Evolutionary conservation across 208 protist species (phyloP).

Genomic region (Sergeia podlipaevii): DNA sequence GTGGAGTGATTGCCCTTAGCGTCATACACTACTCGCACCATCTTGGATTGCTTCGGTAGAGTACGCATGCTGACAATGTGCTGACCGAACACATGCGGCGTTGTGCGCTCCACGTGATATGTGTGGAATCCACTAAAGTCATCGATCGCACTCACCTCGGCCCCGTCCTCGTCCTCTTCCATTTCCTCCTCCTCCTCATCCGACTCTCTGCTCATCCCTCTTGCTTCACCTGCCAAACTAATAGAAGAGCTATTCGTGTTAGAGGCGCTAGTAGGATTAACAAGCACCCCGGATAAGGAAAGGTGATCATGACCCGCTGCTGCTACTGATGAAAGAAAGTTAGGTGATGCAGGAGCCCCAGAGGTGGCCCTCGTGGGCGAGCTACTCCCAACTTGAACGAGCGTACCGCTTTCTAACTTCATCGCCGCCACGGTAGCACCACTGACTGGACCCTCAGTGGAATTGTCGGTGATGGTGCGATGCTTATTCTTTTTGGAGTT

Average conservation of each 20-base stretch:
- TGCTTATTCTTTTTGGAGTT: not conserved
- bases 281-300: too few relatives aligned
- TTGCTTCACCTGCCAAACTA: not conserved
- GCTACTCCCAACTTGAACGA: too few relatives aligned
- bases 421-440: too few relatives aligned
- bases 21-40: constrained; percentile 26
- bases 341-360: too few relatives aligned
- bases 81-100: constrained; percentile 13
- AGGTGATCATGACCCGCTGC: too few relatives aligned
- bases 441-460: too few relatives aligned
- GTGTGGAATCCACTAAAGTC: constrained; percentile 20
- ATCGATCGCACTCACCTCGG: constrained; percentile 9
- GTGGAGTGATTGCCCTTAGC: constrained; percentile 15
- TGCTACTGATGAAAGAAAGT: too few relatives aligned
- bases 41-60: constrained; percentile 15
- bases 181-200: not conserved
- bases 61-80: constrained; percentile 17
- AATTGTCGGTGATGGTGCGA: too few relatives aligned
- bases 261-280: too few relatives aligned
- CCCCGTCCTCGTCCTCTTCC: constrained; percentile 3
- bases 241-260: too few relatives aligned
- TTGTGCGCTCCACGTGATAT: constrained; percentile 24
- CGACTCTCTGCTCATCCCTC: not conserved
- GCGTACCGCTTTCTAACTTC: too few relatives aligned
- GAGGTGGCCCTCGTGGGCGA: too few relatives aligned